Conservation (phyloP, 2,329 filamentous ascomycete species). For the Tolypocladium tundrense region DNA sequence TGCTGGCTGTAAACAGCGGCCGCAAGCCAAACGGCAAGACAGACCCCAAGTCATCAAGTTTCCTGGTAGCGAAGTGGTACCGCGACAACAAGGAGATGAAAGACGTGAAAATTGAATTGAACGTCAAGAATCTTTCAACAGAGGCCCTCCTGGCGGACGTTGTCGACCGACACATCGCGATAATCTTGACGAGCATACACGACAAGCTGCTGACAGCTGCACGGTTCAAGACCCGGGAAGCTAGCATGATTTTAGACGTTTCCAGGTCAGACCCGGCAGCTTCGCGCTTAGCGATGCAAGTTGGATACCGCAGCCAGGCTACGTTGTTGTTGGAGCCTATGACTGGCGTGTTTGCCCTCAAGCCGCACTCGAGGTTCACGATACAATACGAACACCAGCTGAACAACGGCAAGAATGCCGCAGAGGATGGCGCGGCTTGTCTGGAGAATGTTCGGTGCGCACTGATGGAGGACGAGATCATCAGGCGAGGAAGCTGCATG, state of each 20-base stretch:
- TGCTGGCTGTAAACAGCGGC: conserved; percentile 70
- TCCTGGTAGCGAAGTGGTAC: conserved; percentile 67
- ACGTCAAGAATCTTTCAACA: conserved; percentile 58
- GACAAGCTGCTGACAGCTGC: conserved; percentile 47
- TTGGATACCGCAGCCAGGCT: conserved; percentile 52
- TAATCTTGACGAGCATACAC: conserved; percentile 59
- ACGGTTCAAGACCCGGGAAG: conserved; percentile 50
- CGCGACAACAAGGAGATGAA: conserved; percentile 67
- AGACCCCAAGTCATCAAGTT: conserved; percentile 38
- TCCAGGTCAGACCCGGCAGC: conserved; percentile 54
- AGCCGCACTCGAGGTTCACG: conserved; percentile 49
- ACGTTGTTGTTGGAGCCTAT: conserved; percentile 63
- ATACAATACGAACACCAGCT: conserved; percentile 53
- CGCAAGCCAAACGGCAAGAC: conserved; percentile 29
- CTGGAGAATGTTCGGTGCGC: conserved; percentile 53
- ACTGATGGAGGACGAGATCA: conserved; percentile 52
- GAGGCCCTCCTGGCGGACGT: conserved; percentile 64
- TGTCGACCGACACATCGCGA: conserved; percentile 63
- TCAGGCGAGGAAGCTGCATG: conserved; percentile 46
- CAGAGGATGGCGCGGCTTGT: conserved; percentile 43
- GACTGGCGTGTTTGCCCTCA: conserved; percentile 65
- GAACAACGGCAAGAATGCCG: conserved; percentile 47
- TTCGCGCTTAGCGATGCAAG: conserved; percentile 57
- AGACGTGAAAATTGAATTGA: conserved; percentile 55
- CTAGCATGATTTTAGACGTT: conserved; percentile 46